Percentiles rank a stretch among this genome's conserved stretches.
Conservation (phyloP, 2,329 filamentous ascomycete genomes). For the Elsinoe arachidis region DNA sequence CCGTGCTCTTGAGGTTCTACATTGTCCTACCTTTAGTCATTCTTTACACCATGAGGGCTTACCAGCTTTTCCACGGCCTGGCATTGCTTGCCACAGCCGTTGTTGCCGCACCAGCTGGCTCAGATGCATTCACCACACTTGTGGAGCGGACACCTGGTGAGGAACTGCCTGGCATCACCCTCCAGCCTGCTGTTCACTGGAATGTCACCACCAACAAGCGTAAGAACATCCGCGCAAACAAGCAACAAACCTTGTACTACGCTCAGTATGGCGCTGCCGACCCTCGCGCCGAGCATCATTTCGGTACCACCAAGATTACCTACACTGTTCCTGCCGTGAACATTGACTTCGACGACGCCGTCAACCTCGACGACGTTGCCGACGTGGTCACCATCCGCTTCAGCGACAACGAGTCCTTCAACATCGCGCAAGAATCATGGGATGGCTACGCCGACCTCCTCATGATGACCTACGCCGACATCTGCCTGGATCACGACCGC, state of each 20-base stretch:
- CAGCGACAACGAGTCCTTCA: neutral
- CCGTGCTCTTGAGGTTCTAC: neutral
- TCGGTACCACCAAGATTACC: conserved; percentile 2
- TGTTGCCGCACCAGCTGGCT: neutral
- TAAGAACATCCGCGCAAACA: neutral
- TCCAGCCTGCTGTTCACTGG: conserved; percentile 15
- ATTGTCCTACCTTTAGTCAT: neutral
- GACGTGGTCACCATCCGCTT: neutral
- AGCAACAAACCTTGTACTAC: conserved; percentile 6
- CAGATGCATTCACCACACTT: neutral
- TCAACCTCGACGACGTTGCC: neutral
- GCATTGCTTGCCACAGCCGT: neutral
- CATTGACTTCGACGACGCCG: conserved; percentile 1
- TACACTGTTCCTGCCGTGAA: conserved; percentile 8
- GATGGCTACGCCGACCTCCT: neutral
- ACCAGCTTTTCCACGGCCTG: neutral
- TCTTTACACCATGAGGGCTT: neutral
- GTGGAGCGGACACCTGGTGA: conserved; percentile 13
- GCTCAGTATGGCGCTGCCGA: neutral
- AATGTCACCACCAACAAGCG: neutral
- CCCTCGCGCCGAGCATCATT: conserved; percentile 1
- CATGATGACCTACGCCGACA: neutral
- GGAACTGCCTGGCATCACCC: conserved; percentile 1
- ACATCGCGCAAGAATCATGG: conserved; percentile 1
- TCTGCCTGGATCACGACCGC: neutral